phyloP scores from a whole-genome alignment of 257 asterid species.

The Nicotiana knightiana region DNA sequence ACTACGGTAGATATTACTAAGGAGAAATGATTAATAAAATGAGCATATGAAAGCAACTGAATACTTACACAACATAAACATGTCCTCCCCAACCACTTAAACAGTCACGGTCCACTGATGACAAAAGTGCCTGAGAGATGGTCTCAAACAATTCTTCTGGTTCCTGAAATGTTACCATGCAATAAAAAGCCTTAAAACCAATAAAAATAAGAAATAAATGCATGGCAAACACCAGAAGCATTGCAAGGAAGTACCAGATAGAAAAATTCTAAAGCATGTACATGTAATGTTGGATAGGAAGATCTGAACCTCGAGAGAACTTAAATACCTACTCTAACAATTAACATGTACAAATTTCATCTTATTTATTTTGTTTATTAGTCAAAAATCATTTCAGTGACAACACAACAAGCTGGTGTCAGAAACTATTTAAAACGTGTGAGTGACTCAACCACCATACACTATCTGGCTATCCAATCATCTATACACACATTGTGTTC shows the following conservation, averaged over 20 bases:
- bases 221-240: neutral
- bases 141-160: conserved; percentile 86
- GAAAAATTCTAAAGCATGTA: neutral
- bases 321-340: neutral
- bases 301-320: neutral
- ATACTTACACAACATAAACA: conserved; percentile 78
- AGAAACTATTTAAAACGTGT: neutral
- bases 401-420: neutral
- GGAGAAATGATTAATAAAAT: neutral
- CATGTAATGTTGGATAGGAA: neutral
- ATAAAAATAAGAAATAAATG: neutral
- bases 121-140: conserved; percentile 83
- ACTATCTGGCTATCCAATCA: neutral
- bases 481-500: neutral
- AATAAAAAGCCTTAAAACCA: neutral
- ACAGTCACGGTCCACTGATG: conserved; percentile 93
- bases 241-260: neutral
- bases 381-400: neutral
- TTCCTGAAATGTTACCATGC: conserved; percentile 40
- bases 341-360: neutral
- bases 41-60: neutral
- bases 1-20: neutral
- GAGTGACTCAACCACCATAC: neutral
- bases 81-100: conserved; percentile 99
- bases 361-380: neutral